Conservation (phyloP, 2,329 filamentous ascomycete genomes). For the Penicillium sp. region DNA sequence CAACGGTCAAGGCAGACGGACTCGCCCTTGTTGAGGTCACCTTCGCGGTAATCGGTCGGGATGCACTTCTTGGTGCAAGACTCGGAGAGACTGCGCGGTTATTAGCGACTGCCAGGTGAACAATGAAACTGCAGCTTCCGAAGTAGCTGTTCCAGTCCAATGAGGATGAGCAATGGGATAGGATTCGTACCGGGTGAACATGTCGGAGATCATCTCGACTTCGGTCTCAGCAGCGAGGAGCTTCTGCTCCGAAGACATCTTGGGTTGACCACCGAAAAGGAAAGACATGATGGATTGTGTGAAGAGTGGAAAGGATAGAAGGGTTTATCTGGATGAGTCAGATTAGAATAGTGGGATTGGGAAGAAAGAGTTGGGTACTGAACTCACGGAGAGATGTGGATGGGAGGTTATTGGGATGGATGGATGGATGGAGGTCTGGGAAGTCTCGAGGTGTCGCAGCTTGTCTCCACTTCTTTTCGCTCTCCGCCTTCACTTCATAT, state of each 20-base stretch:
- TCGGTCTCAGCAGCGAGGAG: conserved; percentile 95
- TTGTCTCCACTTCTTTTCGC: conserved; percentile 28
- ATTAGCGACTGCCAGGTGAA: no score
- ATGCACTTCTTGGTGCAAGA: conserved; percentile 95
- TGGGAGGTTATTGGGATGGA: conserved; percentile 16
- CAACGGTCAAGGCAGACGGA: conserved; percentile 97
- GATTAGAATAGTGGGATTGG: background rate
- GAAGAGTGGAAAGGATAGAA: conserved; percentile 10
- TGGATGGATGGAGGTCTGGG: conserved; percentile 14
- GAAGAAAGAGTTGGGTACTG: background rate
- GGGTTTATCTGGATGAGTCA: no score
- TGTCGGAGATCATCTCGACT: conserved; percentile 96
- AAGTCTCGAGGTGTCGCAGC: conserved; percentile 26
- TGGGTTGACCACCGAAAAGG: conserved; percentile 72
- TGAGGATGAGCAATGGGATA: background rate
- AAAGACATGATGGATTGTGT: conserved; percentile 65
- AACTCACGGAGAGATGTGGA: conserved; percentile 1
- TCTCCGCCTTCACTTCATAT: conserved; percentile 14
- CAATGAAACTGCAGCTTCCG: no score
- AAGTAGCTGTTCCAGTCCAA: background rate
- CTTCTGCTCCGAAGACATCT: conserved; percentile 95
- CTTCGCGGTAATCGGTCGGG: conserved; percentile 88
- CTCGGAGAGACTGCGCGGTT: conserved; percentile 76
- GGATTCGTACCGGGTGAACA: conserved; percentile 84
- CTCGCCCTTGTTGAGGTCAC: conserved; percentile 98